These are phyloP conservation scores for Aspergillus unguis DNA, from an alignment of 2,329 filamentous ascomycete species.

Conservation along the genomic window DNA sequence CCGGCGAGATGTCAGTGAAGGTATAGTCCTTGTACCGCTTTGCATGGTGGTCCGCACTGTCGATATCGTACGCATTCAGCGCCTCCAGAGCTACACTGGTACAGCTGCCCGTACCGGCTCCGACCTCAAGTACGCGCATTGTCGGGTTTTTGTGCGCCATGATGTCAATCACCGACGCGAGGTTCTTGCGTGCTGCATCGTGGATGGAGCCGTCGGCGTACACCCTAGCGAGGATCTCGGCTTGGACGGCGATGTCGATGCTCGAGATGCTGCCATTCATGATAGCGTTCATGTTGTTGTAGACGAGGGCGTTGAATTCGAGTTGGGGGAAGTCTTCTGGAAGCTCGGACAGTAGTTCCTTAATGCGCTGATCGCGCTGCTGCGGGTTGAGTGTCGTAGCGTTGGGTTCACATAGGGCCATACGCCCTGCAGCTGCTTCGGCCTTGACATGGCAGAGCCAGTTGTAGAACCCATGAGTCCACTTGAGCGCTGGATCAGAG, in stretches of 20 bases:
- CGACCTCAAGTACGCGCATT: slow-evolving; percentile 7
- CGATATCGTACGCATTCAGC: background rate
- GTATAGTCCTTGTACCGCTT: slow-evolving; percentile 2
- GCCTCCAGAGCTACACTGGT: background rate
- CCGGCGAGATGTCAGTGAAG: slow-evolving; percentile 8
- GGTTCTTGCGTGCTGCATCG: slow-evolving; percentile 2
- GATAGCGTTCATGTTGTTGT: background rate
- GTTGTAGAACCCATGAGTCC: background rate
- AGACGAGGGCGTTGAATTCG: slow-evolving; percentile 1
- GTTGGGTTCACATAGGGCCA: background rate
- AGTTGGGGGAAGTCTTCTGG: background rate
- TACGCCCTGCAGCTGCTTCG: background rate
- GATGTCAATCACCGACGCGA: slow-evolving; percentile 2
- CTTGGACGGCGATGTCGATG: background rate
- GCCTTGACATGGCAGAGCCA: background rate
- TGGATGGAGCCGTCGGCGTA: background rate
- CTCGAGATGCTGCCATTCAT: background rate
- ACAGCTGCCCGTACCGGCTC: slow-evolving; percentile 5
- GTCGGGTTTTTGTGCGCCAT: slow-evolving; percentile 8
- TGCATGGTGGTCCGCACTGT: background rate
- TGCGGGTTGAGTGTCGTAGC: background rate
- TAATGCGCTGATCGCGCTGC: background rate
- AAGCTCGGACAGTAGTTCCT: background rate
- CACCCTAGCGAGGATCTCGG: background rate
- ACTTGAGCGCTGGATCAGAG: background rate